Evolutionary conservation across 192 early-diverging fungal species (phyloP), one percentile per base, ranked within the genome.

Genomic region (Lobosporangium transversale): DNA sequence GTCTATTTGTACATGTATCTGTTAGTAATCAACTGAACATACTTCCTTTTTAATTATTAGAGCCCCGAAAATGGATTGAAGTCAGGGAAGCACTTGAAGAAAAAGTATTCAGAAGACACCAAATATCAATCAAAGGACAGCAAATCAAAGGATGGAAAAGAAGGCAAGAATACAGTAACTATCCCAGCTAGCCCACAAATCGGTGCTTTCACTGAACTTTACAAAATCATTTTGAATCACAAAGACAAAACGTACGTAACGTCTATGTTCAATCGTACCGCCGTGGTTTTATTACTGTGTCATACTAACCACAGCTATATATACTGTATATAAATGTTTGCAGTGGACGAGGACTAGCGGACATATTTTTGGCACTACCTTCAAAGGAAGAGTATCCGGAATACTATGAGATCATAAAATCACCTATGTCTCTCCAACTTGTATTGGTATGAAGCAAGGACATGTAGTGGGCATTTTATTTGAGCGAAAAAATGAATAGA

Each of bases 331-430:
- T 18, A 54, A 42, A 10, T 5, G 32, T 69, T n/a, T n/a, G n/a
- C n/a, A 87, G 85, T 55, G 81, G 89, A 11, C 87, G 89, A 23
- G 74, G 83, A n/a, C 78, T 93, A 26, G 81, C 90, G 32, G 92
- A 94, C 37, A 81, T 89, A 36, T 98, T 97, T 73, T 79, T 92
- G 43, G 86, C 93, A 17, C 80, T 96, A 8, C 95, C 95, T 0
- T 82, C 85, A 23, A 80, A 85, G 57, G 83, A 85, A 17, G 87
- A 92, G 47, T 98, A 95, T 66, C 95, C 95, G 1, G 95, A 98
- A 58, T 98, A 97, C 73, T 97, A 94, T 70, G 83, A 88, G 29
- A 79, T 94, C 20, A 97, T 97, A 66, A 71, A 85, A 26, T 83
- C 91, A 4, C 97, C 97, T 4, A 93, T 94, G 61, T 90, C 92